These are phyloP conservation scores for Zygoascus ofunaensis DNA, from an alignment of 805 yeast genomes.

Conservation along the genomic window DNA sequence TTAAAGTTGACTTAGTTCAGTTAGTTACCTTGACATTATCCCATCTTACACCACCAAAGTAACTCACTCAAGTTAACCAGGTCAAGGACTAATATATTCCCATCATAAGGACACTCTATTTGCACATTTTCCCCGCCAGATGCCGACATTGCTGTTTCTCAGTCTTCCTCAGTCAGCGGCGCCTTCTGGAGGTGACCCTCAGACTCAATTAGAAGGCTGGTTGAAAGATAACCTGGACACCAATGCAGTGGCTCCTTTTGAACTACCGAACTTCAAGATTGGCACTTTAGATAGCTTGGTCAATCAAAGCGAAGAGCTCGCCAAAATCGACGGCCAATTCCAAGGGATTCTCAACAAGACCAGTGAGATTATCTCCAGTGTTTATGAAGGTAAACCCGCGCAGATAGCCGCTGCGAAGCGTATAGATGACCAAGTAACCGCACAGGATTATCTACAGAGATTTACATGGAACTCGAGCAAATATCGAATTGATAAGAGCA, in stretches of 20 bases:
- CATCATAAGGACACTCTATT: no score
- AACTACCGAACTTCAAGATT: constrained; percentile 79
- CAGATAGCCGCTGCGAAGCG: constrained; percentile 41
- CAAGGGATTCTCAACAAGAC: constrained; percentile 60
- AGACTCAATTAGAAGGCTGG: constrained; percentile 30
- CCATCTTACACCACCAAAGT: no score
- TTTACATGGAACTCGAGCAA: constrained; percentile 86
- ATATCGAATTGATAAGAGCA: constrained; percentile 75
- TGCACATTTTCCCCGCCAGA: no score
- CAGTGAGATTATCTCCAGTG: constrained; percentile 55
- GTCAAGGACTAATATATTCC: no score
- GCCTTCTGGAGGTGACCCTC: constrained; percentile 31
- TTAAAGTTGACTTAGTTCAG: no score
- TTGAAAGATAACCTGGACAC: constrained; percentile 28
- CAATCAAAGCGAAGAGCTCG: constrained; percentile 80
- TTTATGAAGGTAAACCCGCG: constrained; percentile 37
- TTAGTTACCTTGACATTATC: no score
- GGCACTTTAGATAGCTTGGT: constrained; percentile 91
- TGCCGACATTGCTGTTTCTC: constrained; percentile 29
- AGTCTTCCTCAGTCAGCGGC: constrained; percentile 44
- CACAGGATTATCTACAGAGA: constrained; percentile 56
- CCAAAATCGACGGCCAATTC: constrained; percentile 74
- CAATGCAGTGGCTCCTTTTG: constrained; percentile 46
- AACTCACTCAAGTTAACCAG: no score
- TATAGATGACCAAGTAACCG: constrained; percentile 42